These are phyloP conservation scores for Avena insularis DNA, from an alignment of 176 grass and related monocot genomes.

Conservation along the genomic window DNA sequence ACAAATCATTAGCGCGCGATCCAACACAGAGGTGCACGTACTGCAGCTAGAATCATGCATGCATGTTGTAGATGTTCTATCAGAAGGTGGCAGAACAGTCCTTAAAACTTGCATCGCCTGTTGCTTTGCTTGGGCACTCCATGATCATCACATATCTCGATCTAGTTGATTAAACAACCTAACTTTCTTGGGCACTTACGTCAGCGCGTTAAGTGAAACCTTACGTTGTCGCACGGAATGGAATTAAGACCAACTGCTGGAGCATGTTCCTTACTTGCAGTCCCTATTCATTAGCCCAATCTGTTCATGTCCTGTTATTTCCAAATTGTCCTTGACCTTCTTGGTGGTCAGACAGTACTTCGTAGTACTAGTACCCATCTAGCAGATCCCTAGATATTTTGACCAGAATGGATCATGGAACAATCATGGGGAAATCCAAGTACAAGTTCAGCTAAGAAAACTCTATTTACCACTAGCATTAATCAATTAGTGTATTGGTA, in stretches of 20 bases:
- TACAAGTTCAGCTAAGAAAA: background rate
- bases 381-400: slow-evolving; percentile 28
- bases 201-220: background rate
- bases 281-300: slow-evolving; percentile 16
- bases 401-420: slow-evolving; percentile 24
- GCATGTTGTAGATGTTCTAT: background rate
- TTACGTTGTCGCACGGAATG: slow-evolving; percentile 26
- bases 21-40: background rate
- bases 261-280: background rate
- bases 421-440: slow-evolving; percentile 38
- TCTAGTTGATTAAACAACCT: too few species aligned
- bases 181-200: background rate
- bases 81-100: slow-evolving; percentile 6
- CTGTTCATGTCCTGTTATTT: background rate
- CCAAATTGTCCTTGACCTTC: slow-evolving; percentile 37
- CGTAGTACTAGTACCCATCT: background rate
- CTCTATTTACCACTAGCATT: too few species aligned
- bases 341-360: slow-evolving; percentile 34
- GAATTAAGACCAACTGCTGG: background rate
- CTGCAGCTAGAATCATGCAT: slow-evolving; percentile 24
- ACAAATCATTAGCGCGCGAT: slow-evolving; percentile 12
- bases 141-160: too few species aligned
- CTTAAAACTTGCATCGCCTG: slow-evolving; percentile 43
- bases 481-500: background rate
- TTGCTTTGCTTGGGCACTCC: background rate